A percentile compares a stretch with the other conserved stretches of the same genome.
Conservation (phyloP, 306 rosid species). For the Adenanthera pavonina region DNA sequence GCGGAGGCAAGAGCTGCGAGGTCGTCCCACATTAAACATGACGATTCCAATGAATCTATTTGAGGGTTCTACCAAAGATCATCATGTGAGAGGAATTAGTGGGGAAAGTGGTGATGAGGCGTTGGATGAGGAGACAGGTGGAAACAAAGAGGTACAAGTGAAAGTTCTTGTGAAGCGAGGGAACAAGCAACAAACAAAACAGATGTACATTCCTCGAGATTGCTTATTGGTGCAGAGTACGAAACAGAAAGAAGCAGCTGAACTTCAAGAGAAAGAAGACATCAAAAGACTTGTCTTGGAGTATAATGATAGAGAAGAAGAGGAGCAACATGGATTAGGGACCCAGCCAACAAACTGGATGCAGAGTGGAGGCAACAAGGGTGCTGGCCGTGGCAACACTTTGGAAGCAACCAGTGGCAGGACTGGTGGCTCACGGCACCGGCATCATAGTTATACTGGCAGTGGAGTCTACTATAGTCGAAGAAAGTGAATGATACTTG, state of each 20-base stretch:
- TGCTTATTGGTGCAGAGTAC: slow-evolving; percentile 94
- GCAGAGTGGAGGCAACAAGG: slow-evolving; percentile 65
- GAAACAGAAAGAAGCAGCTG: slow-evolving; percentile 98
- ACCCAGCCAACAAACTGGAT: slow-evolving; percentile 78
- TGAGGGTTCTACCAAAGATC: slow-evolving; percentile 90
- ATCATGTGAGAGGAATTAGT: slow-evolving; percentile 75
- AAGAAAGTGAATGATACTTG: slow-evolving; percentile 55
- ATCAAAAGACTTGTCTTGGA: slow-evolving; percentile 94
- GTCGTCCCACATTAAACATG: slow-evolving; percentile 94
- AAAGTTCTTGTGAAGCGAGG: slow-evolving; percentile 99
- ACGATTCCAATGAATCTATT: slow-evolving; percentile 93
- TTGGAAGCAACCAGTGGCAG: slow-evolving; percentile 74
- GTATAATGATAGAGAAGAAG: slow-evolving; percentile 97
- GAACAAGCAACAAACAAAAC: slow-evolving; percentile 94
- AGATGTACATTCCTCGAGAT: slow-evolving; percentile 92
- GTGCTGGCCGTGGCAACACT: slow-evolving; percentile 61
- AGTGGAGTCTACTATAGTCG: slow-evolving; percentile 73
- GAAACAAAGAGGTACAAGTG: slow-evolving; percentile 88
- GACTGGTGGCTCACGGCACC: slow-evolving; percentile 73
- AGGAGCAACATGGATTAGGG: slow-evolving; percentile 89
- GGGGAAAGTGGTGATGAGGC: slow-evolving; percentile 97
- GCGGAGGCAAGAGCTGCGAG: slow-evolving; percentile 84
- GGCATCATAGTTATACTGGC: slow-evolving; percentile 72
- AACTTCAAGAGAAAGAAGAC: slow-evolving; percentile 98
- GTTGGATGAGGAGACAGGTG: slow-evolving; percentile 73